Conservation (phyloP, 345 rosid species). For the Physaria fendleri region DNA sequence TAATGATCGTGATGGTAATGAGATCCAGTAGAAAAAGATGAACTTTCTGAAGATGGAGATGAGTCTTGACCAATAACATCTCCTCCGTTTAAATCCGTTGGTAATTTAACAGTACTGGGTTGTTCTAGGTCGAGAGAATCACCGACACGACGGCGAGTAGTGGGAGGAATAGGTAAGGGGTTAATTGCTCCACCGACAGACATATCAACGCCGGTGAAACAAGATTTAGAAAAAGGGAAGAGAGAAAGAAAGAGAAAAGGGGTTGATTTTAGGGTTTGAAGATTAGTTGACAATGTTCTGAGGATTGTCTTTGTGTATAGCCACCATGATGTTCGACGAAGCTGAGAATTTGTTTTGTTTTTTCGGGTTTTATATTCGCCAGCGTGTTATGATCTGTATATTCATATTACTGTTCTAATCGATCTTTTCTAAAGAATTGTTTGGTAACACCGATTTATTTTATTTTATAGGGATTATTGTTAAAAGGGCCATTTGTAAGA, state of each 20-base stretch:
- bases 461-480: too few species aligned
- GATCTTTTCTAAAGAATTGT: too few species aligned
- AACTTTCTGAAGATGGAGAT: conserved; percentile 2
- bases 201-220: conserved; percentile 32
- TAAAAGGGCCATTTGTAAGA: too few species aligned
- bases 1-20: conserved; percentile 34
- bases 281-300: conserved; percentile 12
- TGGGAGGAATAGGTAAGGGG: conserved; percentile 41
- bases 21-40: conserved; percentile 23
- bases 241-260: neutral
- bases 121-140: conserved; percentile 31
- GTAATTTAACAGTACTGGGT: conserved; percentile 7
- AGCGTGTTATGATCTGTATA: too few species aligned
- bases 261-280: neutral
- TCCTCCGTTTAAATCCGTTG: conserved; percentile 24
- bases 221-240: neutral
- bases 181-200: conserved; percentile 44
- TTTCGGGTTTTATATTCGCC: neutral
- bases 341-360: neutral
- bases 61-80: conserved; percentile 10
- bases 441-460: too few species aligned
- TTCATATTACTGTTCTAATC: too few species aligned
- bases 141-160: conserved; percentile 67
- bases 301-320: neutral
- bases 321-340: conserved; percentile 14